Base-by-base conservation (phyloP, 192 early-diverging fungal species). In the Mycoemilia scoparia region DNA sequence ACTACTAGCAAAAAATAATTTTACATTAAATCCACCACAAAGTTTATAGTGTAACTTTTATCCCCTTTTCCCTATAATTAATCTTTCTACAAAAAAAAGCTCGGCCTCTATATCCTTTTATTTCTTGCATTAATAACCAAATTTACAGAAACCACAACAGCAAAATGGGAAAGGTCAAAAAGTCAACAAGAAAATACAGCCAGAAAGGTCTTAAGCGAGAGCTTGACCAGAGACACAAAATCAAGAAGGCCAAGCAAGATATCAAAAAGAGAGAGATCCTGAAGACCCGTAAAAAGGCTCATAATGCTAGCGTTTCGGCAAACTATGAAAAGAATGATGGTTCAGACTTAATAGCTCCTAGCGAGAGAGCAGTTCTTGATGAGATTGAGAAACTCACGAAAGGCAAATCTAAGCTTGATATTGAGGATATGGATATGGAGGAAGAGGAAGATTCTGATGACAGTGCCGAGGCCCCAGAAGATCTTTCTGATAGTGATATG, bases 141-240 rank as follows among this genome's bases (percentile, higher is more conserved):
- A 34, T 34, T 34, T 34, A 21, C 32, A 34, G 7, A 11, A 34
- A 34, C 7, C 3, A 34, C n/a, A 11, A 34, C 23, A 21, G 11
- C 20, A 7, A 34, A 22, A 56, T 65, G 57, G 58, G 45, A 21
- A 65, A 60, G 34, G 57, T 33, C 10, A 55, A 46, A 46, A 87
- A 87, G 54, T 43, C 67, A 9, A 84, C 76, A 5, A 76, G 70
- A 42, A 82, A 79, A 65, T 87, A 75, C 47, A 69, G 76, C 40
- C 76, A 80, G 60, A 73, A 74, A 43, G 64, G 82, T 32, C 58
- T 84, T 32, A 78, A 81, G 51, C 58, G 62, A 35, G 60, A 62
- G 31, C 61, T 74, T 24, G 69, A 71, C 55, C 61, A 63, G 20
- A 65, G 71, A 21, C 36, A 57, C 31, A 66, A 70, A 33, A 49